Base-by-base conservation (phyloP, 768 basidiomycete species). In the Jaapia argillacea region DNA sequence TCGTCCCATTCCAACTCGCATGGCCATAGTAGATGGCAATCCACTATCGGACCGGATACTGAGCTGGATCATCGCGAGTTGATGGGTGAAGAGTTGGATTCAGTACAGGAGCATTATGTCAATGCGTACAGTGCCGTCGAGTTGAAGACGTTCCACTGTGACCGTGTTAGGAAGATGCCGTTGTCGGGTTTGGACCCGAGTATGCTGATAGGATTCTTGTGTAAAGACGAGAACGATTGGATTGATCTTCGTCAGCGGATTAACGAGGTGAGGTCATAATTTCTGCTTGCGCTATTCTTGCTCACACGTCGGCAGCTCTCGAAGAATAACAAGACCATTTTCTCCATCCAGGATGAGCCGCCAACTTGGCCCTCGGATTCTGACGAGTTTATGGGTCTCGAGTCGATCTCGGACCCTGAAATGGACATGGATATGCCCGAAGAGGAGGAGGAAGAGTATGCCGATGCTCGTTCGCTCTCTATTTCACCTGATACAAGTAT, bases 101-200 rank as follows among this genome's bases (percentile, higher is more conserved):
- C 66, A 0, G 27, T 76, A 5, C 74, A 80, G 47, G 63, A 74
- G 41, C 80, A 85, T 53, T 88, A 82, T 46, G 75, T 74, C 18
- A 71, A 69, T 0, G 83, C 91, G 6, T 99, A 97, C 59, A 65
- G 74, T 1, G 62, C 74, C 2, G 48, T 69, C 4, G 88, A 93
- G 56, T 65, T 97, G 25, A 76, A 75, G 54, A 94, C 88, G 10
- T 99, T 92, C 68, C 96, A 98, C 61, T 92, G 91, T 58, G 96
- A 99, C n/a, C 79, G 84, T 14, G 84, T 98, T 28, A 72, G 90
- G 57, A 97, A 94, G 76, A 94, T 98, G 87, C 84, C 84, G 0
- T 62, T 98, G 26, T 77, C 79, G 31, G 85, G 84, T 23, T 66
- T 99, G 43, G 96, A 98, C 59, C 96, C 94, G 20, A 96, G 91